A percentile compares a stretch with the other conserved stretches of the same genome.
These are phyloP conservation scores for Daldinia sp. DNA, from an alignment of 2,329 filamentous ascomycete species.

Conservation along the genomic window DNA sequence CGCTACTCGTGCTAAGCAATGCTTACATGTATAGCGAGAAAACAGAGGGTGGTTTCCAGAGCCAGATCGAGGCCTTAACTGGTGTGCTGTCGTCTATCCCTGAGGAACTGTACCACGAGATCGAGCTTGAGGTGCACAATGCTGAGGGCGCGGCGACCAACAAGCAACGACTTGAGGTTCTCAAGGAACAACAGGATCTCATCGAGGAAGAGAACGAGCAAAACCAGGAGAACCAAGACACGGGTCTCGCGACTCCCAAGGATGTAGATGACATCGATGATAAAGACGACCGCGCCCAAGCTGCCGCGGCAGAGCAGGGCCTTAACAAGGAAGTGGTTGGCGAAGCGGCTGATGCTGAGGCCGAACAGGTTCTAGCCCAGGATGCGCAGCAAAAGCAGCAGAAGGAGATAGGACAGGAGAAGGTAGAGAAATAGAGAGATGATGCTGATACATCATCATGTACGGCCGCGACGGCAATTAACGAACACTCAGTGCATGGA, in stretches of 20 bases:
- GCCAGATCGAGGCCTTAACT: constrained; percentile 91
- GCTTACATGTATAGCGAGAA: constrained; percentile 94
- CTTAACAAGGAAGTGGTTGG: constrained; percentile 62
- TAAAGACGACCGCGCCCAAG: constrained; percentile 77
- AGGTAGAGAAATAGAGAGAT: constrained; percentile 39
- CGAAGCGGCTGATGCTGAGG: constrained; percentile 69
- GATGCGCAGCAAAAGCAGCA: constrained; percentile 54
- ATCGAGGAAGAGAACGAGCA: constrained; percentile 98
- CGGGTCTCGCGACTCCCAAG: constrained; percentile 79
- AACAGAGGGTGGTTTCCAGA: constrained; percentile 82
- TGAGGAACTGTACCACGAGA: constrained; percentile 99
- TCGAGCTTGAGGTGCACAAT: constrained; percentile 96
- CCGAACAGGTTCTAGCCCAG: constrained; percentile 54
- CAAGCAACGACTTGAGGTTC: constrained; percentile 97
- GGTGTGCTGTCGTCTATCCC: constrained; percentile 94
- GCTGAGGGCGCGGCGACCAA: constrained; percentile 98
- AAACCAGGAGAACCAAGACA: constrained; percentile 81
- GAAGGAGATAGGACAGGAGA: constrained; percentile 35
- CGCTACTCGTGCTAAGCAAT: constrained; percentile 93
- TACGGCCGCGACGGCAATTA: not conserved
- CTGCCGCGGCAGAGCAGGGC: constrained; percentile 63
- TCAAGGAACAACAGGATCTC: constrained; percentile 98
- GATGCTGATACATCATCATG: not conserved
- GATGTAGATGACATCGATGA: constrained; percentile 96
- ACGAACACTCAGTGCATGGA: constrained; percentile 25